Percentiles rank a stretch among this genome's conserved stretches.
These are phyloP conservation scores for Saturnispora mendoncae DNA, from an alignment of 805 yeast species.

Conservation along the genomic window DNA sequence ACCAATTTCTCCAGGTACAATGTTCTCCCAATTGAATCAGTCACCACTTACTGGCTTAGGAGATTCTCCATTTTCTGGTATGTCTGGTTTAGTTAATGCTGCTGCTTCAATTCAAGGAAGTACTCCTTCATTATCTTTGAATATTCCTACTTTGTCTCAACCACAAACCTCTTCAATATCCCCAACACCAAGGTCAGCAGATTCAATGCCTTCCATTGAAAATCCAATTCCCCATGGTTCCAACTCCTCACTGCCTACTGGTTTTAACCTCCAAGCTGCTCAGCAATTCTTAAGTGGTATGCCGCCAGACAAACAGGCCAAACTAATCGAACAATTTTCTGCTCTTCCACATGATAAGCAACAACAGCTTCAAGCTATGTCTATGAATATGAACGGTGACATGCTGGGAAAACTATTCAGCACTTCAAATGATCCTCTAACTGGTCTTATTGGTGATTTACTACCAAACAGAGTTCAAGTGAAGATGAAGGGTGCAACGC, in stretches of 20 bases:
- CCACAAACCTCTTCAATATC: neutral
- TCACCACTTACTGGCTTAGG: conserved; percentile 6
- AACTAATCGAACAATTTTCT: conserved; percentile 13
- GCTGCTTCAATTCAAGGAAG: conserved; percentile 10
- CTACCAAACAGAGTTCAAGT: conserved; percentile 8
- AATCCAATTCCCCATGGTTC: neutral
- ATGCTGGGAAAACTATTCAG: conserved; percentile 5
- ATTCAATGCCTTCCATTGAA: neutral
- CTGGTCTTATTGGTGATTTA: conserved; percentile 11
- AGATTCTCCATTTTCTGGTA: conserved; percentile 5
- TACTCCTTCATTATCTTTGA: neutral
- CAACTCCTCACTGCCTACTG: neutral
- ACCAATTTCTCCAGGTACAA: conserved; percentile 13
- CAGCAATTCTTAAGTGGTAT: conserved; percentile 13
- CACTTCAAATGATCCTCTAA: conserved; percentile 5
- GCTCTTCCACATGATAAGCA: conserved; percentile 15
- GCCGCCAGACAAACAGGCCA: conserved; percentile 14
- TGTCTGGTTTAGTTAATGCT: conserved; percentile 8
- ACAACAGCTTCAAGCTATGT: conserved; percentile 14
- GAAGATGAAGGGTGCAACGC: conserved; percentile 8
- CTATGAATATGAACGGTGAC: conserved; percentile 8
- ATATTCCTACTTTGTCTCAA: no score
- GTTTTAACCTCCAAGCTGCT: conserved; percentile 4
- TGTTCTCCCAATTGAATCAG: conserved; percentile 11
- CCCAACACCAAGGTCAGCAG: neutral